Evolutionary conservation across 129 eudicot species (phyloP).

Genomic region (carrot (Daucus carota)): DNA sequence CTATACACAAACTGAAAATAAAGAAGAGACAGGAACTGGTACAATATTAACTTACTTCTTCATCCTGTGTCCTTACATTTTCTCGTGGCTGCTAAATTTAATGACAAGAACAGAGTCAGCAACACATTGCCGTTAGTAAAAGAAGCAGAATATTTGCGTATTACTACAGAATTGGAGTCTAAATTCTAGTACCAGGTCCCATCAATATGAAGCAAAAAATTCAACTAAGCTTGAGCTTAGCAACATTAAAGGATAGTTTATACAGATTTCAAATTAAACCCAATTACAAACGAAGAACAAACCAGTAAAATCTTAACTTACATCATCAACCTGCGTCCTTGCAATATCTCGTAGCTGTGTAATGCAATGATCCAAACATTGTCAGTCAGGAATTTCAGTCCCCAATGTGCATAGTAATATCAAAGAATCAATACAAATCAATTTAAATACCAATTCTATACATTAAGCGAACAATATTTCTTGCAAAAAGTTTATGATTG

Average conservation of each 20-base stretch:
- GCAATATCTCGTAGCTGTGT: not conserved
- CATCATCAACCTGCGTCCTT: slow-evolving; percentile 1
- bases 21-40: not conserved
- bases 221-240: not conserved
- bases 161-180: not conserved
- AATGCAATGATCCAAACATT: not conserved
- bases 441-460: not conserved
- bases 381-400: not conserved
- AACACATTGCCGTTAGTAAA: not conserved
- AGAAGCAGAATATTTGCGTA: not conserved
- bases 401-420: not conserved
- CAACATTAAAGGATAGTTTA: not conserved
- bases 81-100: not conserved
- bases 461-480: not conserved
- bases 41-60: slow-evolving; percentile 4
- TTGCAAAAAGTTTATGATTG: not conserved
- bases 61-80: not conserved
- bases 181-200: not conserved
- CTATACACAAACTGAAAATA: not conserved
- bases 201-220: not conserved
- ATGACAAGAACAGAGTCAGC: not conserved
- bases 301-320: not conserved
- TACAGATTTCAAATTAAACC: not conserved
- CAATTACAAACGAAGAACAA: not conserved
- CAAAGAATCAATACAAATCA: not conserved